Evolutionary conservation across 2,329 filamentous ascomycete genomes (phyloP).

Genomic region (Aspergillus quadrilineatus): DNA sequence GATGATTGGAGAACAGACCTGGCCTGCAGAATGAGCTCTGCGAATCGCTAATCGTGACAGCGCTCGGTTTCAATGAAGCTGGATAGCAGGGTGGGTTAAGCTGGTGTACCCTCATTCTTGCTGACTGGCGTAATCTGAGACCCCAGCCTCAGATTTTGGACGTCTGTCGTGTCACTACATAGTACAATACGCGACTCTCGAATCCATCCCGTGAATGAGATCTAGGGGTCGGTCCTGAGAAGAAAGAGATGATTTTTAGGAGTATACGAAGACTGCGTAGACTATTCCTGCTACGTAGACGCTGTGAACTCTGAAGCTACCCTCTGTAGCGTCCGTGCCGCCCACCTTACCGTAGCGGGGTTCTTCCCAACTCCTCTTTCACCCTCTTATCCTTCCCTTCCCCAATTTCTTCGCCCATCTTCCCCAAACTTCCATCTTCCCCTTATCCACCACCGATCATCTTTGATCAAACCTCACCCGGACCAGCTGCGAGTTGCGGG

Average conservation of each 20-base stretch:
- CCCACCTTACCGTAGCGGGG: neutral
- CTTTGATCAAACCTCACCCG: neutral
- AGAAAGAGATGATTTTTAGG: no score
- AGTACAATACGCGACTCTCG: neutral
- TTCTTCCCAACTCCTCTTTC: neutral
- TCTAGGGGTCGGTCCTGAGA: no score
- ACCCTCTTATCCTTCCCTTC: neutral
- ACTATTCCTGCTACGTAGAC: no score
- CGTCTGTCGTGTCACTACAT: neutral
- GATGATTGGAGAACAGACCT: neutral
- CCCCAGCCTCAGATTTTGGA: neutral
- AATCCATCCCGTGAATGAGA: no score
- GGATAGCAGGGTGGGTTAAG: neutral
- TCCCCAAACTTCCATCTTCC: neutral
- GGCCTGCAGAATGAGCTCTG: neutral
- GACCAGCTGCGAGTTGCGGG: neutral
- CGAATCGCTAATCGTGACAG: neutral
- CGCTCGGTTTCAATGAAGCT: neutral
- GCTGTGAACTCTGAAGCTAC: neutral
- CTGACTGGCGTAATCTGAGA: neutral
- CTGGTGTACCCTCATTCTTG: neutral
- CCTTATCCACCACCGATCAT: slow-evolving; percentile 1
- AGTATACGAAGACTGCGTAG: no score
- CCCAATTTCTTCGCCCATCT: neutral
- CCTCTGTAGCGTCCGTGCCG: slow-evolving; percentile 1